A percentile compares a stretch with the other conserved stretches of the same genome.
phyloP scores from a whole-genome alignment of 1,284 basidiomycete genomes.

The Blastosporella zonata region DNA sequence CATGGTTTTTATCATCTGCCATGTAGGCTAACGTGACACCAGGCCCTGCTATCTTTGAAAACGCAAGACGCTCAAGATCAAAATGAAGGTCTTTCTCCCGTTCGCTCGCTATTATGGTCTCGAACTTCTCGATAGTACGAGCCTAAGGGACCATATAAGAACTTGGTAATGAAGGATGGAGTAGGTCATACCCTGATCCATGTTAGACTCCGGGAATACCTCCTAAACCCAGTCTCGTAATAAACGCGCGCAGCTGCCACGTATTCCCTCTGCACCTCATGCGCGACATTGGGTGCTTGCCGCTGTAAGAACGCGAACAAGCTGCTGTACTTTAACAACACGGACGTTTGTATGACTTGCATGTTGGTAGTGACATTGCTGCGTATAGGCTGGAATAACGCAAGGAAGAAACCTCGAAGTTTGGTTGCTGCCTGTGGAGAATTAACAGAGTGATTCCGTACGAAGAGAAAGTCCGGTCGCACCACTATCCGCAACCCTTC shows the following conservation, averaged over 20 bases:
- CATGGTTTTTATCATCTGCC: slow-evolving; percentile 82
- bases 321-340: slow-evolving; percentile 82
- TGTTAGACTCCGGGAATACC: slow-evolving; percentile 83
- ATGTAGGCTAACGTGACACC: slow-evolving; percentile 79
- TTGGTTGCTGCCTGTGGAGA: slow-evolving; percentile 75
- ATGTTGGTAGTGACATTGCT: slow-evolving; percentile 88
- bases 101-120: slow-evolving; percentile 48
- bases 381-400: slow-evolving; percentile 80
- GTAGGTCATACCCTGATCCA: slow-evolving; percentile 61
- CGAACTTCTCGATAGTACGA: slow-evolving; percentile 61
- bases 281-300: slow-evolving; percentile 79
- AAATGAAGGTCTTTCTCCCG: slow-evolving; percentile 37
- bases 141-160: slow-evolving; percentile 36
- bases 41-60: slow-evolving; percentile 76
- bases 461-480: slow-evolving; percentile 23
- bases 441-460: not conserved
- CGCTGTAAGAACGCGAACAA: slow-evolving; percentile 86
- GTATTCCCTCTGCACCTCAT: slow-evolving; percentile 90
- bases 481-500: slow-evolving; percentile 88
- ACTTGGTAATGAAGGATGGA: not conserved
- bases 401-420: slow-evolving; percentile 84
- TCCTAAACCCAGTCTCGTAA: slow-evolving; percentile 93
- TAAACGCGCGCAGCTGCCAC: slow-evolving; percentile 83
- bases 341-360: slow-evolving; percentile 87
- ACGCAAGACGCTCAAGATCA: slow-evolving; percentile 56